phyloP scores from a whole-genome alignment of 441 rosid genomes.

The Syzygium syzygioides region DNA sequence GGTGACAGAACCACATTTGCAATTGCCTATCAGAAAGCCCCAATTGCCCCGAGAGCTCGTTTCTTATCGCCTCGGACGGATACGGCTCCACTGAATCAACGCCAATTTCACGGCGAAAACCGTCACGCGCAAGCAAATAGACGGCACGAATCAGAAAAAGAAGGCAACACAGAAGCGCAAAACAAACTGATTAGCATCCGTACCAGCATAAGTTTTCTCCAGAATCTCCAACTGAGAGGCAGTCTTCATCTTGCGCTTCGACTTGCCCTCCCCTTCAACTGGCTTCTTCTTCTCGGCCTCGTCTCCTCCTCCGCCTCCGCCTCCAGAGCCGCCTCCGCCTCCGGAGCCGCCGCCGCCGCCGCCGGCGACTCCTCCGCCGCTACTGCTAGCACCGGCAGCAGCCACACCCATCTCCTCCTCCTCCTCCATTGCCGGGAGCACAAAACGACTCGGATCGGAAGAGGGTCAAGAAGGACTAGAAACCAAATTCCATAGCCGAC shows the following conservation, averaged over 20 bases:
- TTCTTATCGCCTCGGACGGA: conserved; percentile 79
- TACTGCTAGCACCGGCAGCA: neutral
- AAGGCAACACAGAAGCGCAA: neutral
- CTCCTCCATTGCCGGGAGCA: conserved; percentile 28
- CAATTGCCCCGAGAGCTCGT: conserved; percentile 70
- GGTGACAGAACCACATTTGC: conserved; percentile 99
- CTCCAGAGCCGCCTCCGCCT: neutral
- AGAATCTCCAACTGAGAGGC: conserved; percentile 64
- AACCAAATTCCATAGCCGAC: neutral
- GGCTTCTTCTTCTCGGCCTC: conserved; percentile 51
- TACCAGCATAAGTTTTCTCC: conserved; percentile 56
- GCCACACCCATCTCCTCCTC: neutral
- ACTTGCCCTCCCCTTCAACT: conserved; percentile 43
- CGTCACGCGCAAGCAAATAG: neutral
- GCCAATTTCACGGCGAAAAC: neutral
- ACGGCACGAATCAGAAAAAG: neutral
- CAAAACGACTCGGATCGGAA: neutral
- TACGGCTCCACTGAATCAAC: conserved; percentile 69
- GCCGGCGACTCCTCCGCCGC: neutral
- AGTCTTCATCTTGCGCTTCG: conserved; percentile 68
- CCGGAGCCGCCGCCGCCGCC: neutral
- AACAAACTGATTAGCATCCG: neutral
- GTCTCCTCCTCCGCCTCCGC: neutral
- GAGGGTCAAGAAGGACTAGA: neutral
- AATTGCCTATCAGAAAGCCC: conserved; percentile 93